Percentiles rank a stretch among this genome's conserved stretches.
phyloP scores from a whole-genome alignment of 2,329 filamentous ascomycete species.

The Venturia effusa region DNA sequence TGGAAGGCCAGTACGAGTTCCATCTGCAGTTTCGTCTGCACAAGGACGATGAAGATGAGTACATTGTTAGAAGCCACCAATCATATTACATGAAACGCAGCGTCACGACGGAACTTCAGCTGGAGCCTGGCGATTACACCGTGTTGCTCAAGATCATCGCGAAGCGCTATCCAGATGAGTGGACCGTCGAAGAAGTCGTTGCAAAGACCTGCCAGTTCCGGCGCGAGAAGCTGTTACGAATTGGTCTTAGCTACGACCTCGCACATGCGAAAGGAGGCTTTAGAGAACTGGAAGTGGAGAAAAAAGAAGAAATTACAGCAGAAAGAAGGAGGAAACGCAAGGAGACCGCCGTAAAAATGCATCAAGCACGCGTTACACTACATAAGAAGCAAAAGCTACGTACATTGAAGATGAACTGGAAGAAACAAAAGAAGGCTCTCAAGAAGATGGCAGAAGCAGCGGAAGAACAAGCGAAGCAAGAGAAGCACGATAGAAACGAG shows the following conservation, averaged over 20 bases:
- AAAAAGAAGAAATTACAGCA: slow-evolving; percentile 28
- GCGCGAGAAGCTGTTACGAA: slow-evolving; percentile 62
- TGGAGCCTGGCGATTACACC: slow-evolving; percentile 64
- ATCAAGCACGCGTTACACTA: slow-evolving; percentile 24
- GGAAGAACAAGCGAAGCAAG: slow-evolving; percentile 14
- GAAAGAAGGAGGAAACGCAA: slow-evolving; percentile 26
- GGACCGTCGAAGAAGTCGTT: slow-evolving; percentile 56
- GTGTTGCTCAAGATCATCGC: slow-evolving; percentile 67
- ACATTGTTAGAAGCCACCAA: slow-evolving; percentile 45
- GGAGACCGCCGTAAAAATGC: slow-evolving; percentile 25
- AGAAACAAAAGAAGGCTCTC: slow-evolving; percentile 13
- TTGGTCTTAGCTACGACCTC: slow-evolving; percentile 60
- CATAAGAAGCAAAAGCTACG: slow-evolving; percentile 27
- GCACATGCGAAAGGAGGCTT: slow-evolving; percentile 56
- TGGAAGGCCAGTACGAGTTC: slow-evolving; percentile 47
- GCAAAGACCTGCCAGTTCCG: slow-evolving; percentile 48
- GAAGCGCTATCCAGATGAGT: slow-evolving; percentile 39
- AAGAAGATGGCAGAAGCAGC: slow-evolving; percentile 8
- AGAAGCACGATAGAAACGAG: slow-evolving; percentile 9
- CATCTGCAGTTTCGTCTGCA: slow-evolving; percentile 48
- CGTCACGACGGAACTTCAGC: slow-evolving; percentile 64
- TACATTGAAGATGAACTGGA: slow-evolving; percentile 27
- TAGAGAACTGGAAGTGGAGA: slow-evolving; percentile 38
- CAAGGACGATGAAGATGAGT: slow-evolving; percentile 49
- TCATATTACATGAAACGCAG: slow-evolving; percentile 58